A percentile compares a stretch with the other conserved stretches of the same genome.
phyloP scores from a whole-genome alignment of 1,284 basidiomycete species.

The Malassezia arunalokei region DNA sequence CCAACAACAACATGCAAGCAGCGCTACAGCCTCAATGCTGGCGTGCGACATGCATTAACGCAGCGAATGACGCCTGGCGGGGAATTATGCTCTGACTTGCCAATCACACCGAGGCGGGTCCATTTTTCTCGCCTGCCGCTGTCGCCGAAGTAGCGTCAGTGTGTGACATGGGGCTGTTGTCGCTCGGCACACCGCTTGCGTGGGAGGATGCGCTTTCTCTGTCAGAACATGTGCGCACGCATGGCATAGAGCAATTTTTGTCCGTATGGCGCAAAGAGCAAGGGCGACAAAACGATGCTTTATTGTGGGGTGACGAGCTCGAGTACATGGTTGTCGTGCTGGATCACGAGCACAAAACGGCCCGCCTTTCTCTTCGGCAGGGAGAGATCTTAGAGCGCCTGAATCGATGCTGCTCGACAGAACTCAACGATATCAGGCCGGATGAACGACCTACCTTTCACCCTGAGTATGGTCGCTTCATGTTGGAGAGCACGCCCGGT shows the following conservation, averaged over 20 bases:
- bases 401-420: constrained; percentile 45
- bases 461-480: constrained; percentile 95
- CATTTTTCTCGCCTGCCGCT: too few relatives aligned
- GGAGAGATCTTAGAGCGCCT: constrained; percentile 82
- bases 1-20: too few relatives aligned
- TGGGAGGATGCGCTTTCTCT: constrained; percentile 73
- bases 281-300: constrained; percentile 75
- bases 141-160: background rate
- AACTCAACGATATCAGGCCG: constrained; percentile 55
- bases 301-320: constrained; percentile 99
- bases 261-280: constrained; percentile 84
- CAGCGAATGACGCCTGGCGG: background rate
- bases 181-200: constrained; percentile 79
- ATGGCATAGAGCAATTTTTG: constrained; percentile 91
- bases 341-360: constrained; percentile 66
- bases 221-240: constrained; percentile 76
- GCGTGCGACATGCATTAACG: background rate
- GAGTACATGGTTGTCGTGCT: constrained; percentile 92
- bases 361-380: constrained; percentile 78
- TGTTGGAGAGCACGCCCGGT: constrained; percentile 96
- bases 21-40: too few relatives aligned
- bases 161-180: constrained; percentile 72
- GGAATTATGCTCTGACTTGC: too few relatives aligned
- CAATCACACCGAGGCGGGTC: too few relatives aligned
- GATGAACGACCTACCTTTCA: constrained; percentile 59